Evolutionary conservation across 1,284 basidiomycete genomes (phyloP).

Genomic region (Ceratobasidium sp.): DNA sequence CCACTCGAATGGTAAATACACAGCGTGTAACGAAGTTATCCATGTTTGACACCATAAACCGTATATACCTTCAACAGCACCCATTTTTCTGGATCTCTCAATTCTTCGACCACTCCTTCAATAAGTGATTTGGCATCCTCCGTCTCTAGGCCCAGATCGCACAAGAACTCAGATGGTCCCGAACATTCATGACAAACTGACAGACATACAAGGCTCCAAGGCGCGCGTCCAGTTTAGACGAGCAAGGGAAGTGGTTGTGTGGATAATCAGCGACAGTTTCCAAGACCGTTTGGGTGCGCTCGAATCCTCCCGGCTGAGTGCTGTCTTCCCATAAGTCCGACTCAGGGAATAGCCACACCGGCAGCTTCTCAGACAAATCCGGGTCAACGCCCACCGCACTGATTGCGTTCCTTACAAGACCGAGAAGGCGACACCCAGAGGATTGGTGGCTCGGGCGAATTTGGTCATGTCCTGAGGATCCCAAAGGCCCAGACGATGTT

Average conservation of each 20-base stretch:
- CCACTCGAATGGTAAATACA: too few species aligned
- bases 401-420: background rate
- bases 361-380: background rate
- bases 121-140: background rate
- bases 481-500: background rate
- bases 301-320: background rate
- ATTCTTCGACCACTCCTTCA: background rate
- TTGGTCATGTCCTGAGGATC: background rate
- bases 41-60: too few species aligned
- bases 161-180: background rate
- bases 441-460: background rate
- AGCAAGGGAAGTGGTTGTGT: background rate
- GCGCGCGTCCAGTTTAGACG: background rate
- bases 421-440: background rate
- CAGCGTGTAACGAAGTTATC: slow-evolving; percentile 5
- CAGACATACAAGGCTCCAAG: background rate
- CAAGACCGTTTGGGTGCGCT: background rate
- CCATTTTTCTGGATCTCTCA: background rate
- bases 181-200: background rate
- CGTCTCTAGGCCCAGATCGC: background rate
- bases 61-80: background rate
- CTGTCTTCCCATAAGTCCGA: background rate
- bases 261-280: background rate
- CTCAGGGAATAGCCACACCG: background rate
- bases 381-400: background rate